These are phyloP conservation scores for Eutypa lata DNA, from an alignment of 2,329 filamentous ascomycete species.

Conservation along the genomic window DNA sequence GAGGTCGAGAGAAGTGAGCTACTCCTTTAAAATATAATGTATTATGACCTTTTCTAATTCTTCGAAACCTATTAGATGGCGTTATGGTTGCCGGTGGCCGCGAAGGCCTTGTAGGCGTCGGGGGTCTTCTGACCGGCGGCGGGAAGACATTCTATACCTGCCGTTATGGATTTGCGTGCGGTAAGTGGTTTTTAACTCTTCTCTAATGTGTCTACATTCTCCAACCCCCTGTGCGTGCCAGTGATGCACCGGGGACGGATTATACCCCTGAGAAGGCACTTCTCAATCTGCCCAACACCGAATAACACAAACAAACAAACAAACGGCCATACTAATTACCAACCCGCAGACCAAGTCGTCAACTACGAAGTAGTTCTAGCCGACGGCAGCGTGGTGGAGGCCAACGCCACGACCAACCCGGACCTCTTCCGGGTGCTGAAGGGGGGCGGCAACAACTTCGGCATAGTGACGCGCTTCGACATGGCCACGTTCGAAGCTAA, in stretches of 20 bases:
- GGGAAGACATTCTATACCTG: slow-evolving; percentile 12
- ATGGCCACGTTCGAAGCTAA: slow-evolving; percentile 8
- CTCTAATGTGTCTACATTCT: too few relatives aligned
- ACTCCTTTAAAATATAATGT: neutral
- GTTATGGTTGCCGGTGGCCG: slow-evolving; percentile 11
- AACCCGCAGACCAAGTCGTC: slow-evolving; percentile 2
- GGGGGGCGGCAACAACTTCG: slow-evolving; percentile 8
- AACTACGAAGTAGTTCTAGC: slow-evolving; percentile 11
- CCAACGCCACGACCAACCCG: slow-evolving; percentile 5
- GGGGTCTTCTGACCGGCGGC: slow-evolving; percentile 18
- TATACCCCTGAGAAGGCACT: neutral
- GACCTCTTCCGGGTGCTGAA: slow-evolving; percentile 8
- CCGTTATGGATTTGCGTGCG: slow-evolving; percentile 3
- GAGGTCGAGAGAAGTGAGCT: slow-evolving; percentile 4
- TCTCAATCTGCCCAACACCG: too few relatives aligned
- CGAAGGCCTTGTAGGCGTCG: slow-evolving; percentile 12
- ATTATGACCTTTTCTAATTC: neutral
- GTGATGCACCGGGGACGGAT: neutral
- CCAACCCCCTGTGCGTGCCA: too few relatives aligned
- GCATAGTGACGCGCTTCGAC: slow-evolving; percentile 3
- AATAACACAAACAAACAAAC: too few relatives aligned
- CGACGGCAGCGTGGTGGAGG: slow-evolving; percentile 6
- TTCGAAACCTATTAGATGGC: neutral
- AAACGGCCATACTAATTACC: neutral
- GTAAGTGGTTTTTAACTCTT: neutral